A percentile compares a stretch with the other conserved stretches of the same genome.
These are phyloP conservation scores for Chamaecrista fasciculata DNA, from an alignment of 306 rosid genomes.

Conservation along the genomic window DNA sequence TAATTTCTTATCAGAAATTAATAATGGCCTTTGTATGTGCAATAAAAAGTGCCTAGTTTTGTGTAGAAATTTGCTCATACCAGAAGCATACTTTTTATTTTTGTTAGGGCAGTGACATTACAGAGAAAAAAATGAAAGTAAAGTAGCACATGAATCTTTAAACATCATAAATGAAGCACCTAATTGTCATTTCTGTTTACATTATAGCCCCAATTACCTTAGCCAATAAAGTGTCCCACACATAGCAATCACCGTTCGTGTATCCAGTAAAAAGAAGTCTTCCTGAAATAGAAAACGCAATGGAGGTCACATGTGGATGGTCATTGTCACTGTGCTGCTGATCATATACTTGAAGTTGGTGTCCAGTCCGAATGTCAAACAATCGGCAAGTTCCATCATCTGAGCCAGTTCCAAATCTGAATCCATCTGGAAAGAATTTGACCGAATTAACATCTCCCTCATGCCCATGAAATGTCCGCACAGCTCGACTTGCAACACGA, in stretches of 20 bases:
- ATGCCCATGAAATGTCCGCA: slow-evolving; percentile 82
- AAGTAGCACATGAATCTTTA: slow-evolving; percentile 4
- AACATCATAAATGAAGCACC: slow-evolving; percentile 19
- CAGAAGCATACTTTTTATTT: slow-evolving; percentile 1
- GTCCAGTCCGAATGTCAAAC: slow-evolving; percentile 92
- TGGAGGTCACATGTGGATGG: slow-evolving; percentile 63
- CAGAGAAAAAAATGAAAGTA: neutral
- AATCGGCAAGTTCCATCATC: slow-evolving; percentile 93
- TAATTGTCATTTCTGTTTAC: slow-evolving; percentile 1
- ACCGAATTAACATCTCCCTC: slow-evolving; percentile 83
- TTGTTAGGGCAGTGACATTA: neutral
- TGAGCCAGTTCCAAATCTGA: slow-evolving; percentile 98
- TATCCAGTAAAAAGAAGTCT: slow-evolving; percentile 94
- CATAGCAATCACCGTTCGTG: slow-evolving; percentile 77
- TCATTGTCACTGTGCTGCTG: slow-evolving; percentile 65
- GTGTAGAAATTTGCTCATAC: neutral
- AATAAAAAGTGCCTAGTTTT: neutral
- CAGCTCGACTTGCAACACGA: slow-evolving; percentile 98
- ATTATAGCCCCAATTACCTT: slow-evolving; percentile 51
- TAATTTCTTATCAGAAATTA: neutral
- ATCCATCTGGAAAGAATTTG: slow-evolving; percentile 94
- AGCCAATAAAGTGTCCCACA: slow-evolving; percentile 93
- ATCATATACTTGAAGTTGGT: slow-evolving; percentile 80
- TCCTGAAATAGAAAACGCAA: slow-evolving; percentile 94
- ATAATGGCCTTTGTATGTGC: neutral